phyloP scores from a whole-genome alignment of 257 asterid genomes.

The Lycium barbarum region DNA sequence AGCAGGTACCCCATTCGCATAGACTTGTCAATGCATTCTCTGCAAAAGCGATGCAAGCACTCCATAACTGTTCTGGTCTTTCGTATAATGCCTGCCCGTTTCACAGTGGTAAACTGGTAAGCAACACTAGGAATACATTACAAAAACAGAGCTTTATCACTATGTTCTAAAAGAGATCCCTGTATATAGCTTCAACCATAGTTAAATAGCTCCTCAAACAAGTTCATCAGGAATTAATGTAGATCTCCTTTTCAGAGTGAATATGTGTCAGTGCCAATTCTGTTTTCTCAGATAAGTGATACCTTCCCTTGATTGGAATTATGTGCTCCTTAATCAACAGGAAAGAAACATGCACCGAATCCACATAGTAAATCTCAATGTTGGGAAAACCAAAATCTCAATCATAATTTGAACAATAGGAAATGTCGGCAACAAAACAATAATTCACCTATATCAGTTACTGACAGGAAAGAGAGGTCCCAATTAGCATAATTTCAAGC shows the following conservation, averaged over 20 bases:
- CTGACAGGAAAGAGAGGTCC: constrained; percentile 19
- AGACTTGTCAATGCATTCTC: constrained; percentile 99
- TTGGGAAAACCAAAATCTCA: neutral
- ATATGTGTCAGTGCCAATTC: neutral
- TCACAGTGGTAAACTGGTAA: constrained; percentile 34
- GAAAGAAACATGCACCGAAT: constrained; percentile 12
- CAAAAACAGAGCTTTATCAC: constrained; percentile 23
- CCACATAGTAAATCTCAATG: neutral
- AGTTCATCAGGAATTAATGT: neutral
- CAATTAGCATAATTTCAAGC: constrained; percentile 22
- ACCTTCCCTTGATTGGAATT: neutral
- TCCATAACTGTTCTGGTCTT: constrained; percentile 99
- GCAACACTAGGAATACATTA: constrained; percentile 24
- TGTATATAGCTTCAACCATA: neutral
- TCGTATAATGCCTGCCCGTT: constrained; percentile 80
- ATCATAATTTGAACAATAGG: constrained; percentile 10
- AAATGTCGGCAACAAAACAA: neutral
- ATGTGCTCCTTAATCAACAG: constrained; percentile 16
- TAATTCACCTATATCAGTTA: constrained; percentile 3
- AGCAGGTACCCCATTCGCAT: constrained; percentile 91
- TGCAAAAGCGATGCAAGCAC: constrained; percentile 98
- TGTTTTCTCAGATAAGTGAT: constrained; percentile 11
- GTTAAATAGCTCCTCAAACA: neutral
- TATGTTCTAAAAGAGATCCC: constrained; percentile 19
- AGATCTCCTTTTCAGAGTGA: constrained; percentile 18